phyloP scores from a whole-genome alignment of 1,139 yeast genomes.

The Pneumocystis oryctolagi region DNA sequence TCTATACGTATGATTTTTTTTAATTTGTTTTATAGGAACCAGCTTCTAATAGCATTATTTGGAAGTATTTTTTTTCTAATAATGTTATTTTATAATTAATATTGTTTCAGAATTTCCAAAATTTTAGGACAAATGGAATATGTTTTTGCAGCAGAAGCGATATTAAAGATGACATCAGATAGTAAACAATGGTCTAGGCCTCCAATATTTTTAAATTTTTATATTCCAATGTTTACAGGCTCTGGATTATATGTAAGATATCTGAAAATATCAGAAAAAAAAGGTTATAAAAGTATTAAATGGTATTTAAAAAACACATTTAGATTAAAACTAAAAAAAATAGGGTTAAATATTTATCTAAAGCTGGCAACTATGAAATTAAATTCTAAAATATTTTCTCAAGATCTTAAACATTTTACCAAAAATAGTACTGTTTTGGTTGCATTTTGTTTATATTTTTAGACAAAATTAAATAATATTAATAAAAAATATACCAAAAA shows the following conservation, averaged over 20 bases:
- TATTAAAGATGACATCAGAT: conserved; percentile 25
- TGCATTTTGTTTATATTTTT: neutral
- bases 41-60: conserved; percentile 46
- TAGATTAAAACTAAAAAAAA: conserved; percentile 41
- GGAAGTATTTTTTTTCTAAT: conserved; percentile 31
- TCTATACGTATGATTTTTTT: neutral
- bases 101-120: conserved; percentile 34
- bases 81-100: neutral
- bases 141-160: conserved; percentile 38
- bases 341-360: conserved; percentile 69
- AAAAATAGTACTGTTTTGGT: neutral
- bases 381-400: conserved; percentile 32
- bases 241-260: conserved; percentile 66
- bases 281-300: conserved; percentile 58
- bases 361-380: conserved; percentile 67
- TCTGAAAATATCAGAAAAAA: conserved; percentile 51
- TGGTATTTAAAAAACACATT: conserved; percentile 71
- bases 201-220: conserved; percentile 59
- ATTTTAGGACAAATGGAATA: conserved; percentile 55
- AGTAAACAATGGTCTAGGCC: conserved; percentile 49
- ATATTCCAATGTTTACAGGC: conserved; percentile 59
- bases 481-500: neutral
- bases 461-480: neutral
- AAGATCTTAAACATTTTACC: neutral
- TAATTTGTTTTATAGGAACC: conserved; percentile 26